phyloP scores from a whole-genome alignment of 2,329 filamentous ascomycete genomes.

The Arthrobotrys entomopaga region DNA sequence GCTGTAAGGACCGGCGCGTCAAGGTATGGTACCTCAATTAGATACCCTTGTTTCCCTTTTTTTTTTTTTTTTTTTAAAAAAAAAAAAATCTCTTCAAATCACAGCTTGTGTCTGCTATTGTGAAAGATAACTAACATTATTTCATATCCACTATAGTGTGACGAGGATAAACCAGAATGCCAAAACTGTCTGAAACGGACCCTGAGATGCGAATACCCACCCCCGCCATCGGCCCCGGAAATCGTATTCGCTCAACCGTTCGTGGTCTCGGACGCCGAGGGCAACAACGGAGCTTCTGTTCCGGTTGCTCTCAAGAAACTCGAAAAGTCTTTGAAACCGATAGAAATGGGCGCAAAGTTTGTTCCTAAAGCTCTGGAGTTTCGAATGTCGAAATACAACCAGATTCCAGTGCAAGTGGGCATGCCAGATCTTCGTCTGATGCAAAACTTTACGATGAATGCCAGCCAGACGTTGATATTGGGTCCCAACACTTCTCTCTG shows the following conservation, averaged over 20 bases:
- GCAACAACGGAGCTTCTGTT: constrained; percentile 23
- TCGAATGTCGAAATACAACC: constrained; percentile 54
- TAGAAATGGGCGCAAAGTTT: constrained; percentile 40
- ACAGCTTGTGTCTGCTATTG: too few relatives aligned
- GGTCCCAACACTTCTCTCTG: constrained; percentile 47
- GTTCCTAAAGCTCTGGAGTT: constrained; percentile 45
- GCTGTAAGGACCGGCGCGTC: constrained; percentile 52
- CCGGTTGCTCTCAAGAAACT: constrained; percentile 49
- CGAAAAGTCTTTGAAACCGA: constrained; percentile 49
- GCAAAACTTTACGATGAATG: constrained; percentile 53
- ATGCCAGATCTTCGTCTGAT: constrained; percentile 51
- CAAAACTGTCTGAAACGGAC: constrained; percentile 50
- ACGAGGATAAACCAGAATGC: constrained; percentile 51
- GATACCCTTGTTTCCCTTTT: constrained; percentile 28
- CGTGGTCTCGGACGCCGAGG: constrained; percentile 30
- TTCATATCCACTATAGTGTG: constrained; percentile 21
- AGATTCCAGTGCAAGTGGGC: constrained; percentile 51
- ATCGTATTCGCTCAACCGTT: constrained; percentile 53
- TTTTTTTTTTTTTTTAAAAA: not conserved
- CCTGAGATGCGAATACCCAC: constrained; percentile 52
- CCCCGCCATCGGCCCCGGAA: constrained; percentile 50
- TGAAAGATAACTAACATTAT: constrained; percentile 21
- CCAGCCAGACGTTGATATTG: constrained; percentile 50
- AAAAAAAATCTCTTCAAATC: constrained; percentile 6
- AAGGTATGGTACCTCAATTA: constrained; percentile 26